Conservation (phyloP, 805 yeast species). For the Hanseniaspora mollemarum region DNA sequence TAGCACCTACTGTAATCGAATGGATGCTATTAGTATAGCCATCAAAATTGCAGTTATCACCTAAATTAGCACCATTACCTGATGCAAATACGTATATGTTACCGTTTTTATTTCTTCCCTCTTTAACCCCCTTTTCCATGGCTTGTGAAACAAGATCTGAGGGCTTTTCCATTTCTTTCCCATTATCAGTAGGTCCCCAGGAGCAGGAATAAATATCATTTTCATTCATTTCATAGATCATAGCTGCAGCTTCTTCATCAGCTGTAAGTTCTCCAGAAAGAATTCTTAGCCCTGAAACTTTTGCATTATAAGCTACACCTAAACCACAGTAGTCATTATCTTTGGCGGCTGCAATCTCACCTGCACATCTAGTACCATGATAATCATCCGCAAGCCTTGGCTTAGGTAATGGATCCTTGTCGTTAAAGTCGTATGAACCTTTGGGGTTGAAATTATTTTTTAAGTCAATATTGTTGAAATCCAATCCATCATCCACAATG, state of each 20-base stretch:
- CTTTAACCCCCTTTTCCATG: conserved; percentile 66
- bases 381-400: conserved; percentile 74
- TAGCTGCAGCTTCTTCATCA: conserved; percentile 84
- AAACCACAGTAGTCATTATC: conserved; percentile 81
- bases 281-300: conserved; percentile 83
- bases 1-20: conserved; percentile 88
- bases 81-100: conserved; percentile 88
- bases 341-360: conserved; percentile 84
- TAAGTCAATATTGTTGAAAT: conserved; percentile 66
- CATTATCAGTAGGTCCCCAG: conserved; percentile 98
- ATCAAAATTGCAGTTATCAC: conserved; percentile 90
- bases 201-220: conserved; percentile 95
- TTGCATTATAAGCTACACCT: conserved; percentile 84
- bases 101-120: conserved; percentile 74
- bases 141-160: conserved; percentile 68
- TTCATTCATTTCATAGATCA: conserved; percentile 64
- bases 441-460: conserved; percentile 52
- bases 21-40: conserved; percentile 94
- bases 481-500: conserved; percentile 88
- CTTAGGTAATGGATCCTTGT: conserved; percentile 58
- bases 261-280: conserved; percentile 67
- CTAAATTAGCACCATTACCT: conserved; percentile 78
- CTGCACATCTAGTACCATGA: conserved; percentile 97
- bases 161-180: conserved; percentile 76
- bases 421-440: conserved; percentile 93